Percentiles rank a stretch among this genome's conserved stretches.
Conservation (phyloP, 345 rosid genomes). For the Eucalyptus marginata region DNA sequence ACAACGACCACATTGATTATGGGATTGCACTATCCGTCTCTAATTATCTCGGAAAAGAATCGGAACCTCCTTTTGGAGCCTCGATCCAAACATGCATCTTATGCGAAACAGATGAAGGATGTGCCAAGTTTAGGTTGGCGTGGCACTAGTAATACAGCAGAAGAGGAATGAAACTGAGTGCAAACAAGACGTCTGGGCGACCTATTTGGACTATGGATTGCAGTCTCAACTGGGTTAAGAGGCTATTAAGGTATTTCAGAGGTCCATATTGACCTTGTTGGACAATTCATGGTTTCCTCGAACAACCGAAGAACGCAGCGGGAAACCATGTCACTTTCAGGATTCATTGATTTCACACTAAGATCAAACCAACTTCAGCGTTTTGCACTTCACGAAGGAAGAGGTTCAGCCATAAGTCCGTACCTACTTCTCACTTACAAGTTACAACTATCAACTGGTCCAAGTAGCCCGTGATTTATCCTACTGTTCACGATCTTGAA, state of each 20-base stretch:
- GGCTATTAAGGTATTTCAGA: background rate
- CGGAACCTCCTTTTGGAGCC: background rate
- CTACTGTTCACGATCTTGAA: background rate
- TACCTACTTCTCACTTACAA: background rate
- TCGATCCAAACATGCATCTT: background rate
- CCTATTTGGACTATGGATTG: background rate
- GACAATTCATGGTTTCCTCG: background rate
- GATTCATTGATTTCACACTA: background rate
- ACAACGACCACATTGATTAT: accelerated
- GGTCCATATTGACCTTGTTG: background rate
- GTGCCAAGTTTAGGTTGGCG: background rate
- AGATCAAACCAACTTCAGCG: background rate
- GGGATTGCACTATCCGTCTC: accelerated
- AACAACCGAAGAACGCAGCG: background rate
- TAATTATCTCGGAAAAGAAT: accelerated
- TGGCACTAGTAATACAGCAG: background rate
- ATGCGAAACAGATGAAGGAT: background rate
- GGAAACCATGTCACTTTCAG: background rate
- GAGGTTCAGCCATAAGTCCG: background rate
- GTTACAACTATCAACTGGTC: background rate
- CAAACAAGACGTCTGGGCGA: background rate
- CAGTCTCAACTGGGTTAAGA: background rate
- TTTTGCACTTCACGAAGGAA: background rate
- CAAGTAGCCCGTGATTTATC: background rate
- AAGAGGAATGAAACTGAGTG: background rate